A percentile compares a stretch with the other conserved stretches of the same genome.
These are phyloP conservation scores for Termitomyces sp. DNA, from an alignment of 768 basidiomycete genomes.

Conservation along the genomic window DNA sequence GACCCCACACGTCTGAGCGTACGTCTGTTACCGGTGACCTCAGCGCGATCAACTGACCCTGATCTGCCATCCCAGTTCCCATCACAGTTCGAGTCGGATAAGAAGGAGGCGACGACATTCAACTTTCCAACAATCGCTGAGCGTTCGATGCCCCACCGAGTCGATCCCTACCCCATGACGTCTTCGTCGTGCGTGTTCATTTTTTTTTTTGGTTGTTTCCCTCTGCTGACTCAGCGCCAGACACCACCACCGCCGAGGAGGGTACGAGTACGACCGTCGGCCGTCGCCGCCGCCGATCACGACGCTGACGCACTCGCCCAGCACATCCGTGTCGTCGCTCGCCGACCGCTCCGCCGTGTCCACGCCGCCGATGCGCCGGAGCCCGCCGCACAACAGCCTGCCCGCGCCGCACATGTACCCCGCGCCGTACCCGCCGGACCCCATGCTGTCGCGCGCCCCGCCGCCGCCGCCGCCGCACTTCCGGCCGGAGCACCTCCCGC, in stretches of 20 bases:
- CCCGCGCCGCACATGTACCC: conserved; percentile 29
- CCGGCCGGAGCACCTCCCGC: conserved; percentile 22
- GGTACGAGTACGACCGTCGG: conserved; percentile 35
- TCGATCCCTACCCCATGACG: conserved; percentile 30
- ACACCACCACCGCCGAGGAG: conserved; percentile 31
- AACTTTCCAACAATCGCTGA: conserved; percentile 14
- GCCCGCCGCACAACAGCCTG: conserved; percentile 28
- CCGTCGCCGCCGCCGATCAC: conserved; percentile 35
- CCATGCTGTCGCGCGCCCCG: conserved; percentile 20
- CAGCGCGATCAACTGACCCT: conserved; percentile 30
- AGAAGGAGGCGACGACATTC: conserved; percentile 7
- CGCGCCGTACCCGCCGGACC: conserved; percentile 32
- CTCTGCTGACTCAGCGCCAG: conserved; percentile 15
- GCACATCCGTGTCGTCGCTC: conserved; percentile 54
- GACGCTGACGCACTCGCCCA: conserved; percentile 58
- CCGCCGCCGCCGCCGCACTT: conserved; percentile 29
- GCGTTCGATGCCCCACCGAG: conserved; percentile 48
- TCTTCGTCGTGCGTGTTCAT: conserved; percentile 23
- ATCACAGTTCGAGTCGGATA: conserved; percentile 24
- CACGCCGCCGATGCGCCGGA: conserved; percentile 52
- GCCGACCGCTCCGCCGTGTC: conserved; percentile 53
- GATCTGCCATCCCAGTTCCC: conserved; percentile 29
- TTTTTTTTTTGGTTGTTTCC: neutral
- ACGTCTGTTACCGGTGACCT: conserved; percentile 25
- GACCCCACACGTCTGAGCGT: conserved; percentile 24